Base-by-base conservation (phyloP, 495 filamentous ascomycete genomes). In the Aspergillus affinis region DNA sequence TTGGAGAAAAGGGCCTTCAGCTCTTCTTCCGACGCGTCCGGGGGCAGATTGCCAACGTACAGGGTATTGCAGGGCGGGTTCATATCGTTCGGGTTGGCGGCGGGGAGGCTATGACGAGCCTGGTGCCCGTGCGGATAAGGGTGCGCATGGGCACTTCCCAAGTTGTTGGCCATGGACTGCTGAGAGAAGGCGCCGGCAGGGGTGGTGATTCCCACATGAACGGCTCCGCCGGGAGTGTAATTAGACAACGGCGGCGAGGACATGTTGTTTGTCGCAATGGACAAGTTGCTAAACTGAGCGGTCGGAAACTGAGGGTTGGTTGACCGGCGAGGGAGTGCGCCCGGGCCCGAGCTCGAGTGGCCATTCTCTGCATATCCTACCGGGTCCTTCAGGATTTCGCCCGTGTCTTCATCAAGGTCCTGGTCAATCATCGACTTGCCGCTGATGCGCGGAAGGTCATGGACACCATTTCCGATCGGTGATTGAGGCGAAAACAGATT, bases 11-110 rank as follows among this genome's bases (percentile, higher is more conserved):
- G 83, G 15, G 89, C 88, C 73, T 98, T 98, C 50, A 98, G 82
- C 70, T 98, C 94, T 65, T 98, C 95, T 68, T 98, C 94, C 0
- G 91, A 94, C 0, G 94, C 96, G 68, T 97, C 91, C 49, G 92
- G 86, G 0, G 94, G 94, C 46, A 98, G 81, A 67, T 98, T 98
- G 20, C 94, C 94, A 29, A 98, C 95, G 68, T 98, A 98, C 20
- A 98, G 81, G 3, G 94, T 98, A 72, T 98, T 98, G 80, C 95
- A 98, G 8, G 94, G 94, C 2, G 94, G 95, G 70, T 98, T 97
- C 73, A 97, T 89, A 66, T 98, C 95, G 29, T 94, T 94, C 4
- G 93, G 94, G 65, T 98, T 97, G 51, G 91, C 91, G 6, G 94
- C 90, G 7, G 92, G 91, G 54, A 91, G 89, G 68, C 88, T 91